Conservation (phyloP, 1,284 basidiomycete species). For the Earliella scabrosa region DNA sequence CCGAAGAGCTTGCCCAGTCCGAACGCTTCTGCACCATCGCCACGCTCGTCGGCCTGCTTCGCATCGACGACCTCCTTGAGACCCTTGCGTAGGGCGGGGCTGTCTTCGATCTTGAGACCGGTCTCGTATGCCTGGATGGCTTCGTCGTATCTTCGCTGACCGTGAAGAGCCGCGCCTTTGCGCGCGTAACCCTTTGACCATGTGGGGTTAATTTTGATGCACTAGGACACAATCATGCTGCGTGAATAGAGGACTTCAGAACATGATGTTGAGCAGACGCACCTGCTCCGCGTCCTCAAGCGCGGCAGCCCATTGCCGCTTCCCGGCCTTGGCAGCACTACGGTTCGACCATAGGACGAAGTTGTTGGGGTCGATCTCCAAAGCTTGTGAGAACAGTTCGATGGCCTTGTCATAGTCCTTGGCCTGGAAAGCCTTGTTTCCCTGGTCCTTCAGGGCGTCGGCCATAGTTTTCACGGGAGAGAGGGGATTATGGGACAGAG, state of each 20-base stretch:
- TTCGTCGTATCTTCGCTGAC: constrained; percentile 78
- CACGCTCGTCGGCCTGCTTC: constrained; percentile 51
- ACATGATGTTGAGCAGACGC: constrained; percentile 23
- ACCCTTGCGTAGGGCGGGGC: constrained; percentile 84
- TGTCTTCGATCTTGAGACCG: constrained; percentile 84
- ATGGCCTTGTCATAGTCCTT: constrained; percentile 94
- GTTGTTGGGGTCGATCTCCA: constrained; percentile 82
- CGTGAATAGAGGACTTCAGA: background rate
- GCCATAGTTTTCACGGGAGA: constrained; percentile 26
- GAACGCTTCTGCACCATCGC: constrained; percentile 48
- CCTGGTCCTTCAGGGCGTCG: constrained; percentile 83
- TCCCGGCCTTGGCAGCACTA: constrained; percentile 87
- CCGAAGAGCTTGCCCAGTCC: constrained; percentile 83
- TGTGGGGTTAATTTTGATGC: constrained; percentile 77
- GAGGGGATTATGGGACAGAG: background rate
- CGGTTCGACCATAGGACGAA: constrained; percentile 95
- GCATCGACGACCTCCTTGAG: constrained; percentile 86
- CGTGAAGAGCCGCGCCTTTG: constrained; percentile 95
- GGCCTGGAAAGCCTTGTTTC: constrained; percentile 95
- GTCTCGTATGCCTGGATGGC: constrained; percentile 83
- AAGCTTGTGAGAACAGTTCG: constrained; percentile 86
- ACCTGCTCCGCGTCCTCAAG: constrained; percentile 93
- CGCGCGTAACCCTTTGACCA: constrained; percentile 94
- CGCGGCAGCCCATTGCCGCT: constrained; percentile 79
- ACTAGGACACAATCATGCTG: constrained; percentile 42